Conservation (phyloP, 208 protist species). For the Leishmania turanica region DNA sequence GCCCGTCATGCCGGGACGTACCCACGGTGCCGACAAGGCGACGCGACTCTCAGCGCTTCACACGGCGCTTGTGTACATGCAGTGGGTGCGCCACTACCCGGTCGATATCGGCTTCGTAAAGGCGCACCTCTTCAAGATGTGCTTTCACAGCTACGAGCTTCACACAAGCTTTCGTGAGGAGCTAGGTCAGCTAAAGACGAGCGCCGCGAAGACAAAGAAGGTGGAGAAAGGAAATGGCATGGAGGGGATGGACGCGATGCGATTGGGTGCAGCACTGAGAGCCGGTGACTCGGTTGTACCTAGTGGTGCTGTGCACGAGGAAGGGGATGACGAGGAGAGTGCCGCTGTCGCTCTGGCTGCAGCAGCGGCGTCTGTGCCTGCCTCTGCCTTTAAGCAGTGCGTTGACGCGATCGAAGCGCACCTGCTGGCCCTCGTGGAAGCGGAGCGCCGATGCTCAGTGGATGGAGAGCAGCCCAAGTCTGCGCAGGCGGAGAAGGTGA, state of each 20-base stretch:
- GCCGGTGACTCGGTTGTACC: neutral
- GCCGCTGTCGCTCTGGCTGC: neutral
- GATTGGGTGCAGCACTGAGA: neutral
- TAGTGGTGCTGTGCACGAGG: neutral
- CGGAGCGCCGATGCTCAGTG: constrained; percentile 34
- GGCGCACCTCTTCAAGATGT: constrained; percentile 90
- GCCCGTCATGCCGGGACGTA: constrained; percentile 39
- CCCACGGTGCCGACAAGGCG: constrained; percentile 36
- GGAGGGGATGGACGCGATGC: neutral
- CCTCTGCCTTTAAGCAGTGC: constrained; percentile 20
- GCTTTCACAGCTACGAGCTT: constrained; percentile 82
- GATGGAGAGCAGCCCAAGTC: constrained; percentile 49
- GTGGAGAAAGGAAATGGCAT: neutral
- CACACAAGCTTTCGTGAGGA: constrained; percentile 48
- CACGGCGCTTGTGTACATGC: constrained; percentile 63
- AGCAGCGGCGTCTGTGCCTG: neutral
- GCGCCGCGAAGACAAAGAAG: neutral
- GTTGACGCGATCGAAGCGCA: constrained; percentile 43
- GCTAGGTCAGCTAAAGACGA: constrained; percentile 41
- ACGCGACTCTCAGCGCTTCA: constrained; percentile 52
- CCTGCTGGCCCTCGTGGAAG: constrained; percentile 32
- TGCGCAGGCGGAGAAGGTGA: constrained; percentile 39
- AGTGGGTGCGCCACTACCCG: constrained; percentile 48
- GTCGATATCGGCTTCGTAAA: constrained; percentile 81
- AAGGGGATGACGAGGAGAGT: constrained; percentile 4